phyloP scores from a whole-genome alignment of 176 grass and related monocot species.

The Triticum timopheevii region DNA sequence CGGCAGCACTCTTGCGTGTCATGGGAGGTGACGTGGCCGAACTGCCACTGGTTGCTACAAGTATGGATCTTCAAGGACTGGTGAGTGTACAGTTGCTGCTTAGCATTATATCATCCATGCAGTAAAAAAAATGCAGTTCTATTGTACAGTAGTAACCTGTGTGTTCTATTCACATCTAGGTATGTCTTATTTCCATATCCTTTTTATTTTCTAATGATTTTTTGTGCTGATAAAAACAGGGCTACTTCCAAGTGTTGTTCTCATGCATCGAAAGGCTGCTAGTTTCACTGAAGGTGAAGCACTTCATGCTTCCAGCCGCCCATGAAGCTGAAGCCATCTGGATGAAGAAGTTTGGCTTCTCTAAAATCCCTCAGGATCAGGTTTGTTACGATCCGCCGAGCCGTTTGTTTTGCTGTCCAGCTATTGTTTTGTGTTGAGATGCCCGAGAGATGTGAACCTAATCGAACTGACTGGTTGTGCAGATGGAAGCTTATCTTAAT shows the following conservation, averaged over 20 bases:
- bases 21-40: constrained; percentile 88
- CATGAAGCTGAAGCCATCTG: constrained; percentile 94
- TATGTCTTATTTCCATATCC: not conserved
- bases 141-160: too few species aligned
- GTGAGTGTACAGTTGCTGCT: constrained; percentile 26
- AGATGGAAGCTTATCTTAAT: constrained; percentile 67
- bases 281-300: constrained; percentile 56
- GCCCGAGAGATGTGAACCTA: not conserved
- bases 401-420: not conserved
- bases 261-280: constrained; percentile 80
- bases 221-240: constrained; percentile 42
- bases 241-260: constrained; percentile 90
- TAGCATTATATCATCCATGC: not conserved
- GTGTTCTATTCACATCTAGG: not conserved
- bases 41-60: constrained; percentile 90
- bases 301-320: constrained; percentile 89
- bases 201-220: not conserved
- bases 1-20: constrained; percentile 81
- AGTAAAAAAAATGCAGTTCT: not conserved
- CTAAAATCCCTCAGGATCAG: constrained; percentile 66
- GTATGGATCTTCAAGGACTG: constrained; percentile 78
- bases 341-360: constrained; percentile 96
- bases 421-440: not conserved
- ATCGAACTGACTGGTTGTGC: constrained; percentile 24
- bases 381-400: constrained; percentile 20